phyloP scores from a whole-genome alignment of 768 basidiomycete genomes.

The Pleurotus giganteus region DNA sequence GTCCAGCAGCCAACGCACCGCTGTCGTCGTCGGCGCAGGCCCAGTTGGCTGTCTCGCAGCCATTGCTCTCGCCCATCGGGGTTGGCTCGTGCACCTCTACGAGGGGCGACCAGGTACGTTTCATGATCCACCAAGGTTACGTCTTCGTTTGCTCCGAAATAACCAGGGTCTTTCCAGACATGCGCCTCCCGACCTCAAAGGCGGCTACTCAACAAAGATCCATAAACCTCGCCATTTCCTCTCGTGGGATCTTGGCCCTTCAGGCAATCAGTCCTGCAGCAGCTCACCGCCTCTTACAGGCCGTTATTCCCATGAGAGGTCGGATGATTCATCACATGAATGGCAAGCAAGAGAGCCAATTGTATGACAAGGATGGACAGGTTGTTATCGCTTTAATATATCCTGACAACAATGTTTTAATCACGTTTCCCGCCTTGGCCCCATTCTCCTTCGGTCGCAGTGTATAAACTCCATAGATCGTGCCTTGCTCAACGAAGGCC shows the following conservation, averaged over 20 bases:
- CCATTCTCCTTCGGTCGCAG: constrained; percentile 40
- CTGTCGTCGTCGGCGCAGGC: constrained; percentile 81
- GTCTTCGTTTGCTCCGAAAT: constrained; percentile 13
- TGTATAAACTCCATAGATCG: constrained; percentile 95
- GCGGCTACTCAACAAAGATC: constrained; percentile 73
- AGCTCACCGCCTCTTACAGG: constrained; percentile 68
- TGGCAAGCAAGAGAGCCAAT: constrained; percentile 77
- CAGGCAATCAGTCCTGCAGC: constrained; percentile 72
- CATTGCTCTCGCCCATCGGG: constrained; percentile 78
- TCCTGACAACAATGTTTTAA: constrained; percentile 8
- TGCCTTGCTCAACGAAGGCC: constrained; percentile 77
- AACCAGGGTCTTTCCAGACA: constrained; percentile 44
- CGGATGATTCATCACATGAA: constrained; percentile 87
- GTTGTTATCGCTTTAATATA: constrained; percentile 34
- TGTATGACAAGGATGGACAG: constrained; percentile 87
- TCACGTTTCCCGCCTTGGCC: constrained; percentile 14
- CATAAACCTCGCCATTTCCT: constrained; percentile 95
- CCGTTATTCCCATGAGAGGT: constrained; percentile 91
- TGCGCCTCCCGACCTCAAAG: constrained; percentile 70
- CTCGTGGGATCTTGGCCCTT: constrained; percentile 88
- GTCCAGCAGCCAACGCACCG: constrained; percentile 33
- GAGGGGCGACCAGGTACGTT: constrained; percentile 74
- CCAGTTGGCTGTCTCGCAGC: constrained; percentile 95
- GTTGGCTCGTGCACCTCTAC: constrained; percentile 81
- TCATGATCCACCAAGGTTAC: constrained; percentile 3